Evolutionary conservation across 805 yeast species (phyloP).

Genomic region (Cephaloascus fragrans): DNA sequence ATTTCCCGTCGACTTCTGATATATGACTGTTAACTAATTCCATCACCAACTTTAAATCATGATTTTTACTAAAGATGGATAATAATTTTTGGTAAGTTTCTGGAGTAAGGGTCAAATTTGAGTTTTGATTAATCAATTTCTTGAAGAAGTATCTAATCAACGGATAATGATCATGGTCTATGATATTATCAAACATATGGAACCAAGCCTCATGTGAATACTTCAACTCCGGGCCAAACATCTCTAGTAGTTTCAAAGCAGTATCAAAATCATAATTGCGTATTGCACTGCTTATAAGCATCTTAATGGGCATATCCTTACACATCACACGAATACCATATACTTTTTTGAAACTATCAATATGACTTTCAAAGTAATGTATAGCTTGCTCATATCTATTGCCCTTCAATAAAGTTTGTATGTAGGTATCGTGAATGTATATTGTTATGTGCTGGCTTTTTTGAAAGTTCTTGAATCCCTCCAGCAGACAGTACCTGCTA

Average conservation of each 20-base stretch:
- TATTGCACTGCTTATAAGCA: neutral
- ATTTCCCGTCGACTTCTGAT: neutral
- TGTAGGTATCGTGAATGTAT: neutral
- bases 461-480: too few relatives aligned
- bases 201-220: too few relatives aligned
- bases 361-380: neutral
- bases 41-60: neutral
- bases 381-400: neutral
- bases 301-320: neutral
- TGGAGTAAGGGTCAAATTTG: too few relatives aligned
- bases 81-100: neutral
- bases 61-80: neutral
- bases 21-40: neutral
- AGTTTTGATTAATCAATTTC: neutral
- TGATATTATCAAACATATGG: too few relatives aligned
- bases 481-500: too few relatives aligned
- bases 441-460: too few relatives aligned
- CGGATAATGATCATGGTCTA: neutral
- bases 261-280: neutral
- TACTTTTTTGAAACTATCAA: too few relatives aligned
- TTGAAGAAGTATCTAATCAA: neutral
- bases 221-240: neutral
- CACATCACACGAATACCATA: neutral
- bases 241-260: neutral
- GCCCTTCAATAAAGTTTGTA: neutral